These are phyloP conservation scores for Zoysia pacifica DNA, from an alignment of 176 grass and related monocot genomes.

Conservation along the genomic window DNA sequence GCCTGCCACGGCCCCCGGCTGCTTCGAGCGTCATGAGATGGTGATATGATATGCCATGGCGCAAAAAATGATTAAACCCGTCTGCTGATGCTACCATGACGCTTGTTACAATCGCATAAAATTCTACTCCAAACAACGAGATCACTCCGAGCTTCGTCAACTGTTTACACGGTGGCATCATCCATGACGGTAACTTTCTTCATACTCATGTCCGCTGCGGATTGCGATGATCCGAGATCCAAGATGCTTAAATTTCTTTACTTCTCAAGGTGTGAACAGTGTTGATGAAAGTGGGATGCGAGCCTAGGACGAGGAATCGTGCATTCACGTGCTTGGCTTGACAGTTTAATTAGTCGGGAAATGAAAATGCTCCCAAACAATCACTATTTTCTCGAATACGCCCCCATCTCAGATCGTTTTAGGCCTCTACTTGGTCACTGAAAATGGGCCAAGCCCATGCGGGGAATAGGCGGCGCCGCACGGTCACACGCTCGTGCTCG, in stretches of 20 bases:
- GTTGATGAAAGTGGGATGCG: background rate
- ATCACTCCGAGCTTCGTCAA: too few relatives aligned
- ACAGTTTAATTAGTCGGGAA: background rate
- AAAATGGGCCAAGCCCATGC: too few relatives aligned
- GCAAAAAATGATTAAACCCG: background rate
- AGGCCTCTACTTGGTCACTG: too few relatives aligned
- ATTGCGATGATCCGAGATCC: background rate
- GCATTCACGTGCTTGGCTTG: background rate
- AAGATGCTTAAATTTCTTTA: background rate
- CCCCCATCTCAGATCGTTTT: too few relatives aligned
- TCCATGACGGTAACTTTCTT: constrained; percentile 2
- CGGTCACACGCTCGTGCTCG: too few relatives aligned
- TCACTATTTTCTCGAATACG: too few relatives aligned
- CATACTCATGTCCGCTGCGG: background rate
- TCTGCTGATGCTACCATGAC: background rate
- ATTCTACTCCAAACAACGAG: too few relatives aligned
- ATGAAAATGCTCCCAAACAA: background rate
- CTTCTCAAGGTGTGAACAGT: background rate
- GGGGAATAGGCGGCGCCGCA: too few relatives aligned
- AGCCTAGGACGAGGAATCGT: background rate
- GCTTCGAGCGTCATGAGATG: background rate
- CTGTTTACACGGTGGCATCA: background rate
- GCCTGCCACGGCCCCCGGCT: background rate
- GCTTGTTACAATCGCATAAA: background rate
- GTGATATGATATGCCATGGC: background rate